phyloP scores from a whole-genome alignment of 345 rosid genomes.

The Ceriops tagal region DNA sequence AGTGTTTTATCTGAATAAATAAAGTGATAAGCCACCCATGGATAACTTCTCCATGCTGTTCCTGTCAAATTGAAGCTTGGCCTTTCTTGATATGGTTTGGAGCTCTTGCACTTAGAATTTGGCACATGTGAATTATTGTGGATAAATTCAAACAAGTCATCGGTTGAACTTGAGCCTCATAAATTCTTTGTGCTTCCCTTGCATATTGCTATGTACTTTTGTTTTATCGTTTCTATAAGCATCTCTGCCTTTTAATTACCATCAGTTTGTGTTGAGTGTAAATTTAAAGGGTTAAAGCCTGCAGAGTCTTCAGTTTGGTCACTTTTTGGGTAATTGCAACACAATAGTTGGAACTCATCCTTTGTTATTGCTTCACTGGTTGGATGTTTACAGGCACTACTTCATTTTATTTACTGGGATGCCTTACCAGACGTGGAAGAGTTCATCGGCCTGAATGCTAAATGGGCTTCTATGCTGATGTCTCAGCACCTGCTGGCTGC shows the following conservation, averaged over 20 bases:
- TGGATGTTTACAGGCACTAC: slow-evolving; percentile 21
- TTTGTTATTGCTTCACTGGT: not conserved
- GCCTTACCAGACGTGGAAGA: slow-evolving; percentile 29
- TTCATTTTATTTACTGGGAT: slow-evolving; percentile 38
- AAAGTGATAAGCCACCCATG: not conserved
- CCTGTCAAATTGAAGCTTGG: not conserved
- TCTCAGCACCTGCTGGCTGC: slow-evolving; percentile 36
- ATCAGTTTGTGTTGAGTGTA: not conserved
- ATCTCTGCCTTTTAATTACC: not conserved
- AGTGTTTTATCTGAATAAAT: not conserved
- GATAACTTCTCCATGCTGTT: not conserved
- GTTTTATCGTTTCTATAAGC: not conserved
- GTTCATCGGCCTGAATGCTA: slow-evolving; percentile 21
- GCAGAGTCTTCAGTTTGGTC: not conserved
- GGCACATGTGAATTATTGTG: not conserved
- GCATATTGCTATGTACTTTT: not conserved
- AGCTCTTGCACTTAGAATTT: not conserved
- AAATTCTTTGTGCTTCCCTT: not conserved
- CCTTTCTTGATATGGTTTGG: not conserved
- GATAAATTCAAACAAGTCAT: not conserved
- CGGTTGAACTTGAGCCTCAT: not conserved
- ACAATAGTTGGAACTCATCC: too few species aligned
- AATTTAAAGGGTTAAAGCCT: not conserved
- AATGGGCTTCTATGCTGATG: slow-evolving; percentile 29
- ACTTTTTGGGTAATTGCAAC: too few species aligned